Percentiles rank a stretch among this genome's conserved stretches.
Evolutionary conservation across 2,329 filamentous ascomycete species (phyloP).

Genomic region (Gliomastix tumulicola): DNA sequence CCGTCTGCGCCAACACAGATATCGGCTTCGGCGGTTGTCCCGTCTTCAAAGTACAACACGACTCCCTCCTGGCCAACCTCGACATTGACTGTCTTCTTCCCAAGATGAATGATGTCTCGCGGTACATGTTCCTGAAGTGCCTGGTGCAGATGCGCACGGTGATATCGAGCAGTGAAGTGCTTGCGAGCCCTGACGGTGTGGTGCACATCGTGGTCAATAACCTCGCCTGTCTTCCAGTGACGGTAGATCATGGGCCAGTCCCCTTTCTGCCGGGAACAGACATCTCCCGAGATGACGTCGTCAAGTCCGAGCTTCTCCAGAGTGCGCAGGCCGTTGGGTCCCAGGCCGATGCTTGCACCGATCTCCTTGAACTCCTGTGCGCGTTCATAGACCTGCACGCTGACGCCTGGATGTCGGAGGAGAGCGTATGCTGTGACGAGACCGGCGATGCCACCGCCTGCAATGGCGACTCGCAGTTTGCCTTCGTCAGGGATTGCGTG

Average conservation of each 20-base stretch:
- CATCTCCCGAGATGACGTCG: constrained; percentile 30
- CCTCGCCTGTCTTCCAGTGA: constrained; percentile 34
- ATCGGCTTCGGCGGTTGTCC: constrained; percentile 31
- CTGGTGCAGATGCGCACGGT: constrained; percentile 40
- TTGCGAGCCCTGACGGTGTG: constrained; percentile 22
- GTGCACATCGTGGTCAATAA: constrained; percentile 33
- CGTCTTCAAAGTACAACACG: constrained; percentile 39
- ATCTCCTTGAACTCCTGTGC: constrained; percentile 36
- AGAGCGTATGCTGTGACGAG: constrained; percentile 39
- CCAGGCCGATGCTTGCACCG: constrained; percentile 40
- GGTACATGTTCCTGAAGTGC: constrained; percentile 37
- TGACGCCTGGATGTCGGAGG: constrained; percentile 27
- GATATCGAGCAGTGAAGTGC: constrained; percentile 37
- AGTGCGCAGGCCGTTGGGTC: constrained; percentile 45
- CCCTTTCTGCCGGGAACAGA: constrained; percentile 31
- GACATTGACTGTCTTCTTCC: constrained; percentile 25
- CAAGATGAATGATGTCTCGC: constrained; percentile 29
- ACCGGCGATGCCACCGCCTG: constrained; percentile 44
- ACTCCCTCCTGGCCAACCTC: constrained; percentile 9
- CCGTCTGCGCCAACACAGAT: constrained; percentile 46
- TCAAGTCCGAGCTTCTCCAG: constrained; percentile 41
- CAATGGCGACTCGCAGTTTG: constrained; percentile 33
- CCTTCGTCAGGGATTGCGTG: not conserved
- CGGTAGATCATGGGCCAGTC: constrained; percentile 36
- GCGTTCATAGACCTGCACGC: constrained; percentile 42